Evolutionary conservation across 1,139 yeast genomes (phyloP), one percentile per base, ranked within the genome.

Genomic region (Tardiomyces depauwii): DNA sequence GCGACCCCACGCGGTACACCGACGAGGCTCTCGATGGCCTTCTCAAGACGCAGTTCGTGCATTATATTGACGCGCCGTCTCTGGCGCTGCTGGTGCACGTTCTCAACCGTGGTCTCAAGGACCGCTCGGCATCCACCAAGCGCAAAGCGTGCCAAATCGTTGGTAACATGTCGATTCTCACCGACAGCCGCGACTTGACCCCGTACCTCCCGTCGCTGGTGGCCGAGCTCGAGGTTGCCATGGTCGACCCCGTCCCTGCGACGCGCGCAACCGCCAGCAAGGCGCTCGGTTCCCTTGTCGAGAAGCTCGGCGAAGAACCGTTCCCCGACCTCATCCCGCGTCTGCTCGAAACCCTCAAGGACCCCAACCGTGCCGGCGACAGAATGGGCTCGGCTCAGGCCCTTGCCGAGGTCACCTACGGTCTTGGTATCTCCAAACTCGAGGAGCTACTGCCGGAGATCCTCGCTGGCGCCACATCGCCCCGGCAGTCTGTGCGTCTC

Each of bases 191-290:
- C 54, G 98, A 93, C 62, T 73, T 93, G 51, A 68, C 78, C 49
- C 96, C 96, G 25, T 91, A 93, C 65, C 71, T 93, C 57, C 75
- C 78, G 23, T 76, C 79, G 44, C 72, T 93, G 56, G 82, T 89
- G 42, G 74, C 78, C 13, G 96, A 88, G 57, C 76, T 93, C 50
- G 96, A 91, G 62, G 72, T 76, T 41, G 95, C 97, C 1, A 89
- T 93, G 95, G 96, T 93, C 47, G 99, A 93, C 59, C 98, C 98
- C 1, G 98, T 93, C 44, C 96, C 98, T 36, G 86, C 83, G 41
- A 91, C 98, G 0, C 79, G 98, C 63, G 93, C 97, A 1, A 93
- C 96, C 33, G 98, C 97, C 23, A 91, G 96, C 23, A 81, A 96
- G 67, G 98, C 98, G 0, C 72, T 93, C 48, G 99, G 99, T 54